Evolutionary conservation across 495 filamentous ascomycete genomes (phyloP).

Genomic region (Daldinia concentrica): DNA sequence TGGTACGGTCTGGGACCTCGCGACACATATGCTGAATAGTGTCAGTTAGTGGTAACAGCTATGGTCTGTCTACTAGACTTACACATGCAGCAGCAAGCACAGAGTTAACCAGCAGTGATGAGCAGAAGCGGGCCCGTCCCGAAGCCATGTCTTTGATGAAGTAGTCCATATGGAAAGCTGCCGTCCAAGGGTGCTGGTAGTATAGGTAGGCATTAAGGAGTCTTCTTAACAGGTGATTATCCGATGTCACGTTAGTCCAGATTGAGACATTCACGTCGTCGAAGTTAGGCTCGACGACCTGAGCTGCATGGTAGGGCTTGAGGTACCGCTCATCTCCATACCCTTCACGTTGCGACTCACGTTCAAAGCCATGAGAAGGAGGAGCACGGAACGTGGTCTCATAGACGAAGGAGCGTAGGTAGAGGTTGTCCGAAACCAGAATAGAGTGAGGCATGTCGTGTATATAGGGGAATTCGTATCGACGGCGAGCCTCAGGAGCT

Average conservation of each 20-base stretch:
- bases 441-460: slow-evolving; percentile 49
- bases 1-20: slow-evolving; percentile 43
- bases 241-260: slow-evolving; percentile 50
- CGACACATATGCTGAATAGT: slow-evolving; percentile 44
- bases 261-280: slow-evolving; percentile 44
- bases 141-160: slow-evolving; percentile 52
- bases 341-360: slow-evolving; percentile 16
- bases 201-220: slow-evolving; percentile 50
- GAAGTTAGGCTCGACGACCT: slow-evolving; percentile 46
- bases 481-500: slow-evolving; percentile 49
- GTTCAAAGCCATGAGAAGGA: slow-evolving; percentile 14
- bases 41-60: not conserved
- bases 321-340: slow-evolving; percentile 43
- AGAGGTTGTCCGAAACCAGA: slow-evolving; percentile 47
- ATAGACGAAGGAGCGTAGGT: slow-evolving; percentile 53
- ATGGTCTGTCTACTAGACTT: slow-evolving; percentile 25
- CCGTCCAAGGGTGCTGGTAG: slow-evolving; percentile 51
- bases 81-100: slow-evolving; percentile 51
- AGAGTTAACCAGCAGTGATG: slow-evolving; percentile 50
- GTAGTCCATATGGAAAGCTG: slow-evolving; percentile 49
- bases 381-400: slow-evolving; percentile 26
- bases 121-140: slow-evolving; percentile 48
- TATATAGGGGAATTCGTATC: slow-evolving; percentile 55
- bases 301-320: slow-evolving; percentile 50
- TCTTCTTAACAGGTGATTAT: slow-evolving; percentile 47